Conservation (phyloP, 371 early-diverging fungal species). For the Saksenaea oblongispora region DNA sequence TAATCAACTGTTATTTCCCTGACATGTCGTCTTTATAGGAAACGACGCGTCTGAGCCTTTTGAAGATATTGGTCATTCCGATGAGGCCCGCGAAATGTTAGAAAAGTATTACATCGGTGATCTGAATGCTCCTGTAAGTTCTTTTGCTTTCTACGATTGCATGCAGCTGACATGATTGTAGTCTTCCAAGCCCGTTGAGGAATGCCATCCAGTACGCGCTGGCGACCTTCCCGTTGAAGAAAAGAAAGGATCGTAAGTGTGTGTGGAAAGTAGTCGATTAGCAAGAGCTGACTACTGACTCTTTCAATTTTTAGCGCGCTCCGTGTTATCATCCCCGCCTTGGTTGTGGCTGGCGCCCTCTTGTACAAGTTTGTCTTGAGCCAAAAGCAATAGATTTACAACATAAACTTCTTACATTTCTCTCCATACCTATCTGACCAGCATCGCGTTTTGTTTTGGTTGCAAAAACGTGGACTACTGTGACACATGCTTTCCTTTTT, state of each 20-base stretch:
- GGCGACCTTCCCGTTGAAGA: slow-evolving; percentile 42
- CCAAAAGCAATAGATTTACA: slow-evolving; percentile 3
- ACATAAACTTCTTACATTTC: no score
- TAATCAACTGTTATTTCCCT: background rate
- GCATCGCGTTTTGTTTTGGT: no score
- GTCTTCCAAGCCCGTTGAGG: slow-evolving; percentile 23
- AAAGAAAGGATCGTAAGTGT: slow-evolving; percentile 39
- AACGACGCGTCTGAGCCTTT: slow-evolving; percentile 84
- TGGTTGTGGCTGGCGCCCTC: slow-evolving; percentile 33
- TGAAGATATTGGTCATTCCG: slow-evolving; percentile 89
- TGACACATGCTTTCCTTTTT: no score
- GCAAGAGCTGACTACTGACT: background rate
- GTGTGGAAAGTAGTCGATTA: background rate
- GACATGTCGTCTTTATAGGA: slow-evolving; percentile 32
- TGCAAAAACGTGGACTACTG: background rate
- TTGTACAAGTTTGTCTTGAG: slow-evolving; percentile 46
- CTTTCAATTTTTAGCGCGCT: slow-evolving; percentile 14
- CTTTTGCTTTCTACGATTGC: background rate
- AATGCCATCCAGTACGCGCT: slow-evolving; percentile 35
- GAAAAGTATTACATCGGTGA: slow-evolving; percentile 42
- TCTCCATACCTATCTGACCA: no score
- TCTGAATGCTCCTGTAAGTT: slow-evolving; percentile 37
- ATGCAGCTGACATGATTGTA: background rate
- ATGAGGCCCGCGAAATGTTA: slow-evolving; percentile 59
- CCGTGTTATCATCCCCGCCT: slow-evolving; percentile 29